These are phyloP conservation scores for Cinchona pubescens DNA, from an alignment of 257 asterid genomes.

Conservation along the genomic window DNA sequence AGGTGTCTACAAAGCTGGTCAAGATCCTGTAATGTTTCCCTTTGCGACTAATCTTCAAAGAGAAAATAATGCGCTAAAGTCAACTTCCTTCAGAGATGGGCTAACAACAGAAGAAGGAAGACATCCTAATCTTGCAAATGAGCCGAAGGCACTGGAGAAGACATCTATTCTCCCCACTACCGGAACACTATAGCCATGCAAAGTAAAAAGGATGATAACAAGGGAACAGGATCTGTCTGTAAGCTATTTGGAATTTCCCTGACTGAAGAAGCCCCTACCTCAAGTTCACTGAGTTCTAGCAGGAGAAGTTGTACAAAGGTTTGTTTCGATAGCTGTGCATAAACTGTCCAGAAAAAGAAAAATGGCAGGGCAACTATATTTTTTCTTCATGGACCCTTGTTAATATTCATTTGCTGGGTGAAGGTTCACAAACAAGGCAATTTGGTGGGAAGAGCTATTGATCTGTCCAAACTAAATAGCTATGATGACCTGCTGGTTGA, in stretches of 20 bases:
- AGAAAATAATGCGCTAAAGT: constrained; percentile 37
- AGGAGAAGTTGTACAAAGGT: constrained; percentile 93
- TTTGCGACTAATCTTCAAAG: constrained; percentile 43
- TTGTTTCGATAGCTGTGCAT: constrained; percentile 14
- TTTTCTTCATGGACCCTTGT: neutral
- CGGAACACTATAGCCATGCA: constrained; percentile 35
- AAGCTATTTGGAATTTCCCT: constrained; percentile 81
- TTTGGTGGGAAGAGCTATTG: constrained; percentile 90
- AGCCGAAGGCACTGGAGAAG: constrained; percentile 44
- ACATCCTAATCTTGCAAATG: constrained; percentile 34
- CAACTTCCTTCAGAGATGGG: constrained; percentile 44
- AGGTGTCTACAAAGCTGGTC: constrained; percentile 47
- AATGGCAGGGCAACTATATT: neutral
- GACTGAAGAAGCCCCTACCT: constrained; percentile 54
- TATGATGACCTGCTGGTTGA: constrained; percentile 66
- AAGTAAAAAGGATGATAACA: constrained; percentile 35
- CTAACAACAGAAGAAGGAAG: constrained; percentile 35
- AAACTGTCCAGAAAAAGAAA: neutral
- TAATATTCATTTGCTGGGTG: constrained; percentile 16
- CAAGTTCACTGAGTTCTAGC: constrained; percentile 52
- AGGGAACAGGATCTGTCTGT: constrained; percentile 47
- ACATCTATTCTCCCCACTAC: constrained; percentile 40
- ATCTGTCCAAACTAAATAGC: constrained; percentile 68
- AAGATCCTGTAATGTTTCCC: constrained; percentile 51
- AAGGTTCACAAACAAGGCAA: constrained; percentile 99